Percentiles rank a stretch among this genome's conserved stretches.
Conservation (phyloP, 2,329 filamentous ascomycete species). For the Didymella pinodella region DNA sequence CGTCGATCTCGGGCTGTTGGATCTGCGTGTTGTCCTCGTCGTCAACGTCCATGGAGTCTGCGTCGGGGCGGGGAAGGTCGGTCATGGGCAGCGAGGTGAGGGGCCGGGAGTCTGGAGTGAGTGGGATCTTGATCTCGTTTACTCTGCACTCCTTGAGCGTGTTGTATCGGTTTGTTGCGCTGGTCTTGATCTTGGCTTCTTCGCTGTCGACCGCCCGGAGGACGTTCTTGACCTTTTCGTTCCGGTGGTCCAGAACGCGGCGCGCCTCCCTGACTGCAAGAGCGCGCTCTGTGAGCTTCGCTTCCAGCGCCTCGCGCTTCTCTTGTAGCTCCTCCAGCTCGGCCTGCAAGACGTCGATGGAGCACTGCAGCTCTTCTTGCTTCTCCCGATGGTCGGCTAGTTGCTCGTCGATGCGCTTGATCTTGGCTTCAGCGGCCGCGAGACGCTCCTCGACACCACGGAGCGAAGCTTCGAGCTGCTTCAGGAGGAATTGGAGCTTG, state of each 20-base stretch:
- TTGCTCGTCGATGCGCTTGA: slow-evolving; percentile 71
- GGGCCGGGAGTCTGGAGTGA: slow-evolving; percentile 72
- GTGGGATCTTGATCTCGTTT: slow-evolving; percentile 87
- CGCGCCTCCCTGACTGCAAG: slow-evolving; percentile 81
- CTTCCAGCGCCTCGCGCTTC: slow-evolving; percentile 72
- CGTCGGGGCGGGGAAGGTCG: slow-evolving; percentile 74
- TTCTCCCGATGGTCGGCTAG: slow-evolving; percentile 71
- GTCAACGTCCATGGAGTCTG: slow-evolving; percentile 93
- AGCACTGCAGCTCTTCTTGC: slow-evolving; percentile 76
- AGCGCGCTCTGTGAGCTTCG: slow-evolving; percentile 71
- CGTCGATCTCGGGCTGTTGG: slow-evolving; percentile 70
- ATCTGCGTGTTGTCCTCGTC: slow-evolving; percentile 64
- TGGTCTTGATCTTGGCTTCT: slow-evolving; percentile 87
- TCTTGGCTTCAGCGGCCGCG: slow-evolving; percentile 69
- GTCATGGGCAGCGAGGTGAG: slow-evolving; percentile 88
- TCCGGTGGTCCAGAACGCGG: slow-evolving; percentile 81
- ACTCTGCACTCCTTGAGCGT: slow-evolving; percentile 89
- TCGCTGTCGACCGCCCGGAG: slow-evolving; percentile 78
- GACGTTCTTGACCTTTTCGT: slow-evolving; percentile 79
- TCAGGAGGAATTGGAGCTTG: slow-evolving; percentile 66
- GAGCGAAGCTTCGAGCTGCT: slow-evolving; percentile 74
- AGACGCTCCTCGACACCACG: slow-evolving; percentile 75
- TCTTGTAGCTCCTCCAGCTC: slow-evolving; percentile 80
- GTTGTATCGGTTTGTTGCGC: slow-evolving; percentile 82
- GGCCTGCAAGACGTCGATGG: slow-evolving; percentile 74